Percentiles rank a stretch among this genome's conserved stretches.
Evolutionary conservation across 371 early-diverging fungal species (phyloP).

Genomic region (Circinella umbellata): DNA sequence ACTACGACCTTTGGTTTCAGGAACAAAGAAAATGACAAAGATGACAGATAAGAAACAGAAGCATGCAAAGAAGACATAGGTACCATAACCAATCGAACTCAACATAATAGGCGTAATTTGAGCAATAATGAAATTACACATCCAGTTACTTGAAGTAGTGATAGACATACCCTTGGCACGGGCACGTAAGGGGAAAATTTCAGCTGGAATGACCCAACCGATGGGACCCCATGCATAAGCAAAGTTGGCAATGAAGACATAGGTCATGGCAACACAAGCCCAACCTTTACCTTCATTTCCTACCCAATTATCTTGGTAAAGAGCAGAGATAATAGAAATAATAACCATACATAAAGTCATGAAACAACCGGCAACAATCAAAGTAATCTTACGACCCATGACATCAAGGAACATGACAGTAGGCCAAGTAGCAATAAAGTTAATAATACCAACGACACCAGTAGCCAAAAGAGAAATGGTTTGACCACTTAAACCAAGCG

Average conservation of each 20-base stretch:
- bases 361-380: constrained; percentile 50
- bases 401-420: constrained; percentile 73
- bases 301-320: constrained; percentile 40
- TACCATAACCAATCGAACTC: constrained; percentile 30
- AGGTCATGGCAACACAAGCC: constrained; percentile 58
- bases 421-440: constrained; percentile 54
- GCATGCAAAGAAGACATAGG: constrained; percentile 49
- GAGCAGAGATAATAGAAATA: constrained; percentile 41
- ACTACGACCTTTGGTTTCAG: constrained; percentile 50
- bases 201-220: constrained; percentile 91
- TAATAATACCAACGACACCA: constrained; percentile 73
- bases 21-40: constrained; percentile 33
- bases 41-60: constrained; percentile 34
- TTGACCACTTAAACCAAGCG: constrained; percentile 61
- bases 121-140: constrained; percentile 56
- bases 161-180: constrained; percentile 85
- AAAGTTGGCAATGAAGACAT: constrained; percentile 67
- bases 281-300: constrained; percentile 37
- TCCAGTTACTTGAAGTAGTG: constrained; percentile 92
- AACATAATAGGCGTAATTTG: constrained; percentile 27
- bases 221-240: constrained; percentile 71
- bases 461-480: constrained; percentile 66
- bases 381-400: constrained; percentile 64
- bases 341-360: constrained; percentile 42
- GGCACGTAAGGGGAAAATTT: constrained; percentile 78